Conservation (phyloP, 305 asterid species). For the Fraxinus albicans region DNA sequence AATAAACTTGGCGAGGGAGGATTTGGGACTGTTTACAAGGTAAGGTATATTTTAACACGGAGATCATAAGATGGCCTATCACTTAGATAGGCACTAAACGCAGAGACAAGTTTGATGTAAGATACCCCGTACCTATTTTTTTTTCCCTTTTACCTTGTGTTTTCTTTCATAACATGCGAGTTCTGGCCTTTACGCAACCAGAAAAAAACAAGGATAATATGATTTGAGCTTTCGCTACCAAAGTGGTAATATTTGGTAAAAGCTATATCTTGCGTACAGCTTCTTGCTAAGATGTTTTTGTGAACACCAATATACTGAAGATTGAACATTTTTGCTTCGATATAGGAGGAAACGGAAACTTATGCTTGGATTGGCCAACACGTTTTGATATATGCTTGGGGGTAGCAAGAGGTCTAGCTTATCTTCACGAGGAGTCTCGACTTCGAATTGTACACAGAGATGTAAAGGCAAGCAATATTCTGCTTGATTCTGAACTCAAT, state of each 20-base stretch:
- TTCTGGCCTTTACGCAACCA: not conserved
- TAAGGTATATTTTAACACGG: not conserved
- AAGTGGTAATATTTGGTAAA: conserved; percentile 31
- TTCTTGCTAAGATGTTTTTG: not conserved
- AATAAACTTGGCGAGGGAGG: conserved; percentile 2
- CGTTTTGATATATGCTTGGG: conserved; percentile 53
- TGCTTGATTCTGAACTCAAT: conserved; percentile 42
- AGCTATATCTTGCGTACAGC: not conserved
- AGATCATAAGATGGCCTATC: not conserved
- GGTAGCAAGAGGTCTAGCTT: conserved; percentile 49
- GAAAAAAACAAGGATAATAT: not conserved
- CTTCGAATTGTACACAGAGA: conserved; percentile 48
- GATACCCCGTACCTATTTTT: not conserved
- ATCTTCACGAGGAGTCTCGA: conserved; percentile 59
- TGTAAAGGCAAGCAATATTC: conserved; percentile 52
- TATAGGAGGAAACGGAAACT: conserved; percentile 25
- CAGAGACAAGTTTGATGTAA: not conserved
- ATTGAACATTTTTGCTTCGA: conserved; percentile 8
- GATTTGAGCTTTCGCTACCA: not conserved
- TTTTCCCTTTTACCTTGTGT: not conserved
- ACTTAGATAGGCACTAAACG: not conserved
- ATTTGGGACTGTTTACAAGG: conserved; percentile 7
- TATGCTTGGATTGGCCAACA: conserved; percentile 43
- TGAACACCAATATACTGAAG: not conserved
- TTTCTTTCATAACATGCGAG: not conserved